Evolutionary conservation across 176 grass and related monocot genomes (phyloP).

Genomic region (Thalia dealbata): DNA sequence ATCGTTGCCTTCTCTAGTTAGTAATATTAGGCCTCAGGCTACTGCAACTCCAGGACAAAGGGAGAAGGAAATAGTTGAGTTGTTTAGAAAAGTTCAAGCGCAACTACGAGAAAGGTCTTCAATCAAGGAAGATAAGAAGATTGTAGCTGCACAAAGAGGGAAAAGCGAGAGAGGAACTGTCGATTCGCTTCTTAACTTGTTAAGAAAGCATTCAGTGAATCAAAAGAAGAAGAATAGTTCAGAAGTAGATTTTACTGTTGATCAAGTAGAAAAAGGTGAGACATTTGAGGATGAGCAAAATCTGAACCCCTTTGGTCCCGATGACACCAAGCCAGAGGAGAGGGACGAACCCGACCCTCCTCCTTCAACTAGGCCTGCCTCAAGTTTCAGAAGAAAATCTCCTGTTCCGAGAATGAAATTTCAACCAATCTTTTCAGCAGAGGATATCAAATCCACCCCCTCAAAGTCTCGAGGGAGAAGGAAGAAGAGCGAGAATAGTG

Average conservation of each 20-base stretch:
- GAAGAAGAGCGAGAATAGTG: slow-evolving; percentile 23
- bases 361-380: slow-evolving; percentile 18
- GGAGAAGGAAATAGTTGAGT: slow-evolving; percentile 58
- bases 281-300: slow-evolving; percentile 36
- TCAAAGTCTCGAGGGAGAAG: slow-evolving; percentile 19
- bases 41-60: slow-evolving; percentile 43
- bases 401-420: slow-evolving; percentile 58
- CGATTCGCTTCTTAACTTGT: slow-evolving; percentile 50
- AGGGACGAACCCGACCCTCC: neutral
- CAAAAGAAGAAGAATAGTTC: slow-evolving; percentile 31
- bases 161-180: slow-evolving; percentile 53
- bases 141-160: slow-evolving; percentile 39
- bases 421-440: slow-evolving; percentile 30
- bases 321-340: slow-evolving; percentile 28
- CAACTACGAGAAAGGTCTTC: slow-evolving; percentile 34
- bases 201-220: slow-evolving; percentile 52
- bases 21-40: slow-evolving; percentile 29
- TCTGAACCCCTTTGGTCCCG: slow-evolving; percentile 23
- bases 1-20: slow-evolving; percentile 33
- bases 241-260: slow-evolving; percentile 30
- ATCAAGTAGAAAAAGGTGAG: slow-evolving; percentile 32
- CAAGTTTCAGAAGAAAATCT: slow-evolving; percentile 25
- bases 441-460: slow-evolving; percentile 19
- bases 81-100: slow-evolving; percentile 76
- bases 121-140: slow-evolving; percentile 52